phyloP scores from a whole-genome alignment of 192 early-diverging fungal species.

The Paraglomus occultum region DNA sequence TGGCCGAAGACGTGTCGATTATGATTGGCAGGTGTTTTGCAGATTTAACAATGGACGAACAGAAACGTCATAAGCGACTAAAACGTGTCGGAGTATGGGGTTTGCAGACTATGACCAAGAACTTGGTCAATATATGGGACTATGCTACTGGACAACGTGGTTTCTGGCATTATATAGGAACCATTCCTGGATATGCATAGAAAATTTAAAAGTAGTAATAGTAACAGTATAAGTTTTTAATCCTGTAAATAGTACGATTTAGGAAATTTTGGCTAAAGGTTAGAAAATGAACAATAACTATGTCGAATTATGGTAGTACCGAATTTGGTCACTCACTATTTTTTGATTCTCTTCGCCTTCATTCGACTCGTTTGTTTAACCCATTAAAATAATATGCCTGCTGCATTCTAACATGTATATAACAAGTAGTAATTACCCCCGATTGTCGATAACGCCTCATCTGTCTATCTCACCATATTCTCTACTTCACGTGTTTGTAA shows the following conservation, averaged over 20 bases:
- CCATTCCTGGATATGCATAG: slow-evolving; percentile 24
- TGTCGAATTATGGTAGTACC: too few species aligned
- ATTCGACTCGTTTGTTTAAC: too few species aligned
- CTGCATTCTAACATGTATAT: too few species aligned
- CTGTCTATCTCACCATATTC: too few species aligned
- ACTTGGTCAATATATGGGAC: slow-evolving; percentile 69
- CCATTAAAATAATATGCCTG: too few species aligned
- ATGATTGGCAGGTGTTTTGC: slow-evolving; percentile 83
- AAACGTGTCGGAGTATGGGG: slow-evolving; percentile 91
- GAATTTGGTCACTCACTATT: too few species aligned
- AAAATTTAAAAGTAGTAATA: background rate
- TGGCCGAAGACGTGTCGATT: slow-evolving; percentile 72
- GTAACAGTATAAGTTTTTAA: background rate
- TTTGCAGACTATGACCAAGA: slow-evolving; percentile 68
- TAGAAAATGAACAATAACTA: too few species aligned
- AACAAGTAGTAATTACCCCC: too few species aligned
- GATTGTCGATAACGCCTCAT: too few species aligned
- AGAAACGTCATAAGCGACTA: slow-evolving; percentile 75
- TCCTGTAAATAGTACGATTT: background rate
- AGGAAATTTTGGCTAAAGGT: too few species aligned
- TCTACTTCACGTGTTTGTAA: too few species aligned
- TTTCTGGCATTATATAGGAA: slow-evolving; percentile 60
- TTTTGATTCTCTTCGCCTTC: too few species aligned
- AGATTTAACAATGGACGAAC: slow-evolving; percentile 73
- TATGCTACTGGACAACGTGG: slow-evolving; percentile 70